Conservation (phyloP, 176 grass and related monocot species). For the Bonia amplexicaulis region DNA sequence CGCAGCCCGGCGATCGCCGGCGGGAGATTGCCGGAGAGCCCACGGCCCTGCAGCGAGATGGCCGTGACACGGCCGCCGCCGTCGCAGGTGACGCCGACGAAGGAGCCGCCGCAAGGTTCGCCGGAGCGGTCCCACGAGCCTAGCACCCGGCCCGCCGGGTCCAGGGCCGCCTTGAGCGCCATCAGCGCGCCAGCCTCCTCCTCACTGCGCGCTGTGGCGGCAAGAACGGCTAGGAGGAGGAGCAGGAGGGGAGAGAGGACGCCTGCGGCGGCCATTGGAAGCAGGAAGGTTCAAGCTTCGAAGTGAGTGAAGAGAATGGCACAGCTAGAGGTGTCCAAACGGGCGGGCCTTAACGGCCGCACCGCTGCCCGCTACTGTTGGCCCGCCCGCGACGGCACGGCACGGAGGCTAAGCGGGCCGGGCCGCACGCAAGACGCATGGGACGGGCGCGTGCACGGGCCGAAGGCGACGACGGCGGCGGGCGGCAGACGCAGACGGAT, state of each 20-base stretch:
- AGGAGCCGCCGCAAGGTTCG: slow-evolving; percentile 51
- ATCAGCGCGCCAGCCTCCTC: slow-evolving; percentile 49
- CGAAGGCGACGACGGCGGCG: too few species aligned
- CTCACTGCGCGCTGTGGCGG: background rate
- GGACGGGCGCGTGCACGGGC: too few species aligned
- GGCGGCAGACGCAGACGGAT: too few species aligned
- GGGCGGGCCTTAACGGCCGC: too few species aligned
- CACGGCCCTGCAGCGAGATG: slow-evolving; percentile 78
- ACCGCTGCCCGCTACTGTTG: too few species aligned
- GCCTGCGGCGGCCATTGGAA: slow-evolving; percentile 25
- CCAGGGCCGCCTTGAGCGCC: slow-evolving; percentile 54
- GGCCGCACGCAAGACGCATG: too few species aligned
- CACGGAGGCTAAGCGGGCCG: too few species aligned
- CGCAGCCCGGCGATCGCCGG: slow-evolving; percentile 61
- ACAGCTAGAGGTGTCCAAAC: too few species aligned
- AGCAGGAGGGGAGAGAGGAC: background rate
- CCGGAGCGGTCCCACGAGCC: slow-evolving; percentile 51
- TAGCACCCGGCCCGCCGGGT: slow-evolving; percentile 53
- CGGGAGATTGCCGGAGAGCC: slow-evolving; percentile 64
- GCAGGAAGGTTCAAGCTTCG: background rate
- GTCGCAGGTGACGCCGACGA: slow-evolving; percentile 75
- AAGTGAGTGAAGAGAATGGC: background rate
- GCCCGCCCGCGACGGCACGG: too few species aligned
- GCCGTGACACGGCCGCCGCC: slow-evolving; percentile 48
- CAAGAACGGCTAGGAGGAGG: background rate